Conservation (phyloP, 371 early-diverging fungal genomes). For the Mucor circinelloides region DNA sequence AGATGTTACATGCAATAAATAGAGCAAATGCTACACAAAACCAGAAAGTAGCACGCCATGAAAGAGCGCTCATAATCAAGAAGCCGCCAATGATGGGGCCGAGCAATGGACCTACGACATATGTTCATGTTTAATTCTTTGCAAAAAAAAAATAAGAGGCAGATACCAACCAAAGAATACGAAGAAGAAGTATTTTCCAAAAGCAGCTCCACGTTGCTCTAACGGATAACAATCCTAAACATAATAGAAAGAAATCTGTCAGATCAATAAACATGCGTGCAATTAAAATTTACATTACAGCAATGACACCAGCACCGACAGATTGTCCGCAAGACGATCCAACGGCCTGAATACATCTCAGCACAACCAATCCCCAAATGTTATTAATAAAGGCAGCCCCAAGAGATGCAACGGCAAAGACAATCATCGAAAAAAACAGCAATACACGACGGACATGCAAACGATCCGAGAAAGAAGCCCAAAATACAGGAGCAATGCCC, state of each 20-base stretch:
- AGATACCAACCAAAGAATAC: conserved; percentile 36
- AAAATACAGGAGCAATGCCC: conserved; percentile 65
- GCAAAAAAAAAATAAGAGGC: no score
- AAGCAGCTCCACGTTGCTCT: conserved; percentile 35
- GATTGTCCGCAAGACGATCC: conserved; percentile 69
- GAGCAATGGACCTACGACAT: neutral
- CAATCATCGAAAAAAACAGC: conserved; percentile 55
- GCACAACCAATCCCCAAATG: conserved; percentile 60
- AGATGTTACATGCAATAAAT: conserved; percentile 18
- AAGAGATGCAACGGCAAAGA: conserved; percentile 68
- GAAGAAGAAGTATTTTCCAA: conserved; percentile 54
- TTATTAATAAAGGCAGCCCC: conserved; percentile 64
- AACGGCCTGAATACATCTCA: conserved; percentile 72
- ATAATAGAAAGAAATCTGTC: neutral
- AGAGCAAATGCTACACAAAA: conserved; percentile 34
- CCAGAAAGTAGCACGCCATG: conserved; percentile 37
- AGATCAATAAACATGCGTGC: neutral
- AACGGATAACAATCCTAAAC: conserved; percentile 29
- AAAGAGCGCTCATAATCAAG: conserved; percentile 27
- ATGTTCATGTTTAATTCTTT: no score
- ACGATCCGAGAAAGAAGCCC: conserved; percentile 69
- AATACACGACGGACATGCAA: conserved; percentile 62
- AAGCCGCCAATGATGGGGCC: conserved; percentile 37
- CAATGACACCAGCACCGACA: conserved; percentile 59
- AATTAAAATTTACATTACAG: neutral